phyloP scores from a whole-genome alignment of 768 basidiomycete genomes.

The Cystoderma amianthinum region DNA sequence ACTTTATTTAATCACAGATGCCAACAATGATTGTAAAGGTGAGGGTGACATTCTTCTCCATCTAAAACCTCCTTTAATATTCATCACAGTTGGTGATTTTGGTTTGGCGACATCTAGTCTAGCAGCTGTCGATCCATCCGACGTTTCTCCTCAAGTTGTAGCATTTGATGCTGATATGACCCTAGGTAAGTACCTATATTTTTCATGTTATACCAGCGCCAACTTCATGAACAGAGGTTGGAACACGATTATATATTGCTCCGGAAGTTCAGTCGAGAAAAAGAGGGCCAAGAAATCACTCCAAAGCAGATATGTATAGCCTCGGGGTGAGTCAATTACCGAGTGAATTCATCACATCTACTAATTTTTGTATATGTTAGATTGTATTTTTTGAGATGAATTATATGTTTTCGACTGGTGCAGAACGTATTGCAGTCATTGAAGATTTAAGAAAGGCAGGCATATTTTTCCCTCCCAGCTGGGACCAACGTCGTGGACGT shows the following conservation, averaged over 20 bases:
- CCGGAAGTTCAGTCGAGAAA: slow-evolving; percentile 75
- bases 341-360: neutral
- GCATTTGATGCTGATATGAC: slow-evolving; percentile 66
- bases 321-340: slow-evolving; percentile 56
- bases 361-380: slow-evolving; percentile 26
- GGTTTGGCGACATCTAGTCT: slow-evolving; percentile 83
- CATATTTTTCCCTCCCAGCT: slow-evolving; percentile 71
- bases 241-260: slow-evolving; percentile 88
- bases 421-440: slow-evolving; percentile 81
- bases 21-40: slow-evolving; percentile 81
- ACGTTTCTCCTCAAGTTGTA: slow-evolving; percentile 40
- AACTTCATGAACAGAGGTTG: slow-evolving; percentile 65
- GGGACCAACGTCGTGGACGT: slow-evolving; percentile 54
- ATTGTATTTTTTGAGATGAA: slow-evolving; percentile 99
- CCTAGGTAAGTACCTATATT: slow-evolving; percentile 36
- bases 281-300: slow-evolving; percentile 67
- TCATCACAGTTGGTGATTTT: slow-evolving; percentile 75
- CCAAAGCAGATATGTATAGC: slow-evolving; percentile 92
- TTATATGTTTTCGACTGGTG: slow-evolving; percentile 70
- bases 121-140: slow-evolving; percentile 71
- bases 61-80: neutral
- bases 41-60: slow-evolving; percentile 3
- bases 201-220: neutral
- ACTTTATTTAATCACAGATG: slow-evolving; percentile 42
- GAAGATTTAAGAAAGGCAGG: slow-evolving; percentile 68